phyloP scores from a whole-genome alignment of 371 early-diverging fungal genomes.

The Mucor circinelloides region DNA sequence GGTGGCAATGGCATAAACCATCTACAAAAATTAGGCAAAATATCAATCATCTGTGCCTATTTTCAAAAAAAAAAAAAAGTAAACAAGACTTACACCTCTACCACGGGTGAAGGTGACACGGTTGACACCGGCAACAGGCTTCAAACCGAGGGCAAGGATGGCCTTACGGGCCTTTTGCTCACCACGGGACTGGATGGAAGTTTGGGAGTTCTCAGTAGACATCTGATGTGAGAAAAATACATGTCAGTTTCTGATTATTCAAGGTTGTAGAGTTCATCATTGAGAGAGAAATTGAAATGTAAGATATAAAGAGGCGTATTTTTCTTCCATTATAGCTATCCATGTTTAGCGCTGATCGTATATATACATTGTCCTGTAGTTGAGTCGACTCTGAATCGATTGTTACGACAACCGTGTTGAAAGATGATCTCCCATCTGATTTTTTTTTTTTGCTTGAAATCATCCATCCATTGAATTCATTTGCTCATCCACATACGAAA shows the following conservation, averaged over 20 bases:
- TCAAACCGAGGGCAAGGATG: constrained; percentile 89
- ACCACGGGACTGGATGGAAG: constrained; percentile 70
- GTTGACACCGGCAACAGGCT: constrained; percentile 84
- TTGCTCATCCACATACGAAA: neutral
- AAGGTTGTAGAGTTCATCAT: neutral
- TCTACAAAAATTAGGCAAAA: constrained; percentile 39
- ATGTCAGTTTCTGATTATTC: neutral
- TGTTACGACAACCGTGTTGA: neutral
- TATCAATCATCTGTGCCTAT: neutral
- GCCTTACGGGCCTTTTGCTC: constrained; percentile 98
- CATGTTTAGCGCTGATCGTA: neutral
- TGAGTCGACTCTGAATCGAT: neutral
- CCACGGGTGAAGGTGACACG: constrained; percentile 92
- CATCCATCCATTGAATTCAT: neutral
- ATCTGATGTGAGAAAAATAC: constrained; percentile 13
- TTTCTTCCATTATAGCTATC: neutral
- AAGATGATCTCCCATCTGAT: neutral
- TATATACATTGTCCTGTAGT: neutral
- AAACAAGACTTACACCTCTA: constrained; percentile 74
- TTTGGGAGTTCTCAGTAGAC: constrained; percentile 32
- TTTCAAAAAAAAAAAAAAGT: neutral
- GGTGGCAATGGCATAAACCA: constrained; percentile 84
- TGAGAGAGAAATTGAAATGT: neutral
- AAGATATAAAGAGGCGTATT: neutral
- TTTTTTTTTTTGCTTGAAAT: neutral